Conservation (phyloP, 2,329 filamentous ascomycete species). For the Neofusicoccum ribis region DNA sequence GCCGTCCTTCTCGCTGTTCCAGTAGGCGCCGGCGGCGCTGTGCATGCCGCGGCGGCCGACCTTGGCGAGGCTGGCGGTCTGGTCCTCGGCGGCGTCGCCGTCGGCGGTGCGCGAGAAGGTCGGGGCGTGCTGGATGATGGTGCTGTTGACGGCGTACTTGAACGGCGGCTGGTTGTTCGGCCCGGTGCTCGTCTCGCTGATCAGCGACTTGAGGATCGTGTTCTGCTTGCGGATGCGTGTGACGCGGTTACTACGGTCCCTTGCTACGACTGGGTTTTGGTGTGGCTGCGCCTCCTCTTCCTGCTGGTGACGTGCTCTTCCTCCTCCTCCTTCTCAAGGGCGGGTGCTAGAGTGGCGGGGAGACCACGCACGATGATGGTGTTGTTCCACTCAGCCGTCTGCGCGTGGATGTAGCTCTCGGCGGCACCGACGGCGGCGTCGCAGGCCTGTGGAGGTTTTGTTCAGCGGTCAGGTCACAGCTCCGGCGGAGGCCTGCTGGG, state of each 20-base stretch:
- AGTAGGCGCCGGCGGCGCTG: constrained; percentile 80
- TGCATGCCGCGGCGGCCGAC: constrained; percentile 89
- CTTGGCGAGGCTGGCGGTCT: constrained; percentile 66
- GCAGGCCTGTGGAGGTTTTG: constrained; percentile 65
- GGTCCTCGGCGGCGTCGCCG: constrained; percentile 44
- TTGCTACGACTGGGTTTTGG: background rate
- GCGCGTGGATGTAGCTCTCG: constrained; percentile 82
- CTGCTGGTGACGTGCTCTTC: too few relatives aligned
- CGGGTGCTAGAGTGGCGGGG: constrained; percentile 16
- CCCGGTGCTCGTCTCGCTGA: constrained; percentile 68
- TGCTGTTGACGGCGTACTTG: constrained; percentile 98
- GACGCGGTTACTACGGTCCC: background rate
- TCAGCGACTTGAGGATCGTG: constrained; percentile 73
- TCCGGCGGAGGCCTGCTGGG: background rate
- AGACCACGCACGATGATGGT: constrained; percentile 75
- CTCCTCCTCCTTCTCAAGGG: too few relatives aligned
- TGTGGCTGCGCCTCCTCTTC: too few relatives aligned
- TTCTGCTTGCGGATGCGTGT: constrained; percentile 52
- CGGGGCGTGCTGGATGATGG: constrained; percentile 82
- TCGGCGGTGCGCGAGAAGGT: constrained; percentile 43
- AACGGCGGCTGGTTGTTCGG: constrained; percentile 63
- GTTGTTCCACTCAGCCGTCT: constrained; percentile 86
- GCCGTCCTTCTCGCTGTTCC: constrained; percentile 87
- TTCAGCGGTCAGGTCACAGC: constrained; percentile 1
- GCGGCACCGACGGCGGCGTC: constrained; percentile 71